Conservation (phyloP, 176 grass and related monocot genomes). For the Carex pumila region DNA sequence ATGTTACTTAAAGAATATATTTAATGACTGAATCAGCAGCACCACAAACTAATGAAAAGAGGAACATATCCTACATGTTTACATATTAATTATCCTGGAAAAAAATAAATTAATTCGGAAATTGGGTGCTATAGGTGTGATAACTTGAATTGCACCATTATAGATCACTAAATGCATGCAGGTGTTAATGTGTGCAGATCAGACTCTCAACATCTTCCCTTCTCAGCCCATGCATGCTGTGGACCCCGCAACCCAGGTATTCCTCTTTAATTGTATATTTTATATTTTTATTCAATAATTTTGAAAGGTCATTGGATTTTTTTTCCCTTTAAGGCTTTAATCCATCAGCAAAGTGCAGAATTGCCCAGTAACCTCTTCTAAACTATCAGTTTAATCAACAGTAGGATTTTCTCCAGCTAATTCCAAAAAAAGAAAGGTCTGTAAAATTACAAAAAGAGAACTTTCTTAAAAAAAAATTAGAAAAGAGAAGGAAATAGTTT, state of each 20-base stretch:
- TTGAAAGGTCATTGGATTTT: background rate
- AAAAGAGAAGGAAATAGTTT: background rate
- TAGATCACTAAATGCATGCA: conserved; percentile 1
- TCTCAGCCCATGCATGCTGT: conserved; percentile 73
- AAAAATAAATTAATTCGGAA: background rate
- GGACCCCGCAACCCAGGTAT: conserved; percentile 41
- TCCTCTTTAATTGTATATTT: background rate
- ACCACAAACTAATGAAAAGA: background rate
- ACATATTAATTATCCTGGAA: background rate
- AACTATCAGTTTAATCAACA: background rate
- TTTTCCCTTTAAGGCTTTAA: background rate
- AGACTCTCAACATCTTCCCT: conserved; percentile 89
- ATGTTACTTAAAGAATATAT: background rate
- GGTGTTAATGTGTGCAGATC: conserved; percentile 39
- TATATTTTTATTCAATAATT: background rate
- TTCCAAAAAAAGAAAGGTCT: background rate
- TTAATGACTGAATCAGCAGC: background rate
- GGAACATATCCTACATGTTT: background rate
- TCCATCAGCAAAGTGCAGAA: background rate
- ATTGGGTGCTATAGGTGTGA: background rate
- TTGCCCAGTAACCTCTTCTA: background rate
- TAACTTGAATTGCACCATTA: background rate
- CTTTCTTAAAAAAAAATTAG: too few species aligned
- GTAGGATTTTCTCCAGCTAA: background rate
- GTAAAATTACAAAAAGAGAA: background rate